These are phyloP conservation scores for Amniculicola lignicola DNA, from an alignment of 495 filamentous ascomycete genomes.

Conservation along the genomic window DNA sequence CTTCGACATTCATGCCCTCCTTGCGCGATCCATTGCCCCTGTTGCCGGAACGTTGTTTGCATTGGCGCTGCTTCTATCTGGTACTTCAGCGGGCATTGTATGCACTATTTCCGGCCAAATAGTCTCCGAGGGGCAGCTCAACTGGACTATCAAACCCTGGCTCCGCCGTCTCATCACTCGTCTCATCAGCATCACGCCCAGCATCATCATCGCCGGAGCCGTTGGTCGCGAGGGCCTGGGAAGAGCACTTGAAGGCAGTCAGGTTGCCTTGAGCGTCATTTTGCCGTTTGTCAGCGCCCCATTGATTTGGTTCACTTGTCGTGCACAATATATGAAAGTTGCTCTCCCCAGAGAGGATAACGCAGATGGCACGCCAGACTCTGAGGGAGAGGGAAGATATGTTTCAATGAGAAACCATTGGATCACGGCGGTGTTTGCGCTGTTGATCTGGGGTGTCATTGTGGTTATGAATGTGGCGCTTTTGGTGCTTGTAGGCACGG, in stretches of 20 bases:
- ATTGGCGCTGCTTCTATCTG: conserved; percentile 72
- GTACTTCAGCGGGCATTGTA: conserved; percentile 73
- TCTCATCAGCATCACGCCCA: conserved; percentile 72
- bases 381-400: neutral
- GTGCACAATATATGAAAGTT: conserved; percentile 78
- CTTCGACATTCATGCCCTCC: conserved; percentile 77
- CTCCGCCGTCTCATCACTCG: conserved; percentile 66
- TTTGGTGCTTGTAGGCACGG: conserved; percentile 36
- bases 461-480: conserved; percentile 45
- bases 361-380: conserved; percentile 1
- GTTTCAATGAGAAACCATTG: conserved; percentile 42
- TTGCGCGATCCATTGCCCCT: conserved; percentile 65
- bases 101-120: conserved; percentile 84
- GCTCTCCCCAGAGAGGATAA: conserved; percentile 13
- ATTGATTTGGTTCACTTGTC: conserved; percentile 82
- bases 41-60: conserved; percentile 74
- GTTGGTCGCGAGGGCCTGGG: conserved; percentile 68
- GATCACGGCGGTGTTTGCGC: conserved; percentile 37
- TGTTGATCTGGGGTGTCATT: conserved; percentile 43
- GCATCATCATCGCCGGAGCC: conserved; percentile 77
- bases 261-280: conserved; percentile 77
- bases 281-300: conserved; percentile 80
- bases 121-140: conserved; percentile 73
- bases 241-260: conserved; percentile 69
- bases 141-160: conserved; percentile 70